phyloP scores from a whole-genome alignment of 768 basidiomycete genomes.

The Suillus clintonianus region DNA sequence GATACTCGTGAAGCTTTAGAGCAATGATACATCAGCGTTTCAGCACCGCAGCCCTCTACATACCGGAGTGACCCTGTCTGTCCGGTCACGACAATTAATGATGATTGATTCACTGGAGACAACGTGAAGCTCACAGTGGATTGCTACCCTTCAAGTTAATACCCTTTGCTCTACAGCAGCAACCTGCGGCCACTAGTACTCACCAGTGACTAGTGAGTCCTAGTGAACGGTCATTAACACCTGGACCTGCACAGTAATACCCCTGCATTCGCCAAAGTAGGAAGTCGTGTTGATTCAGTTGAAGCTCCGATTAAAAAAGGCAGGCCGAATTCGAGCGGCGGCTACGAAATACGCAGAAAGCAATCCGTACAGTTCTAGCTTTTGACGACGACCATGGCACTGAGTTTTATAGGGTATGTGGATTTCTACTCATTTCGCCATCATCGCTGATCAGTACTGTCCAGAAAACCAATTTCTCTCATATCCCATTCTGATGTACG shows the following conservation, averaged over 20 bases:
- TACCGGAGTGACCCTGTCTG: too few relatives aligned
- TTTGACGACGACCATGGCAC: conserved; percentile 51
- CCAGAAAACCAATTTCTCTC: conserved; percentile 84
- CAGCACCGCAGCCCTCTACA: background rate
- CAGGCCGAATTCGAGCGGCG: conserved; percentile 8
- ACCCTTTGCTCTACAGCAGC: background rate
- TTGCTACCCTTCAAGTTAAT: background rate
- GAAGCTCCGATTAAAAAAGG: conserved; percentile 31
- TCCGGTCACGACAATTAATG: background rate
- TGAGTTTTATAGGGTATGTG: conserved; percentile 73
- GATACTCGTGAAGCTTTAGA: too few relatives aligned
- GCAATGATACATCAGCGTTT: background rate
- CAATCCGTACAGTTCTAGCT: conserved; percentile 9
- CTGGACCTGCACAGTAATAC: too few relatives aligned
- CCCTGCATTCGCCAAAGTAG: background rate
- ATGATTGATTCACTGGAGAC: background rate
- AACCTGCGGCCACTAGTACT: background rate
- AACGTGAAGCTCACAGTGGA: background rate
- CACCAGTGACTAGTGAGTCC: background rate
- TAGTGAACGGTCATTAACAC: too few relatives aligned
- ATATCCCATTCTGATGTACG: conserved; percentile 91
- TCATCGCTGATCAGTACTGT: conserved; percentile 13
- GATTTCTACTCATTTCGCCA: background rate
- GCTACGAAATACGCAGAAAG: conserved; percentile 13
- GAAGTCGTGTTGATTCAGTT: conserved; percentile 2